Base-by-base conservation (phyloP, 192 early-diverging fungal genomes). In the Coemansia sp. region DNA sequence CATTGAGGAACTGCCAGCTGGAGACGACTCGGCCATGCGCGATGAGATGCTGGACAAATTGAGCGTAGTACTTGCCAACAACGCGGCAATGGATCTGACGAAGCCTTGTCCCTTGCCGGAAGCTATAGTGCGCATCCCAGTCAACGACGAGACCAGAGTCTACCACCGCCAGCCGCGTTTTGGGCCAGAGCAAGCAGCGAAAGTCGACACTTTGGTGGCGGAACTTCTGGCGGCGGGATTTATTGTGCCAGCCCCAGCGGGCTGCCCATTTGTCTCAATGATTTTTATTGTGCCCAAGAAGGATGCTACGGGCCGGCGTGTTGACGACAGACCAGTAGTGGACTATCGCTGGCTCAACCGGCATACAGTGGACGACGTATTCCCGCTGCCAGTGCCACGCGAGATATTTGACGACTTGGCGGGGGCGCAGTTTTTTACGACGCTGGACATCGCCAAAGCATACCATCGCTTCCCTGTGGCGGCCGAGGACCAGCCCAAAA, bases 211-310 rank as follows among this genome's bases (percentile, higher is more conserved):
- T 2, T 24, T 31, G 20, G 31, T 59, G 12, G 17, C 12, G 2
- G 17, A 37, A 8, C 25, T 59, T 8, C 58, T 59, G 9, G 17
- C 20, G 9, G 35, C 58, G 1, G 31, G 58, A 2, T 59, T 59
- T 15, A 59, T 59, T 15, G 14, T 8, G 31, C 58, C 39, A 24
- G 58, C 58, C 58, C 58, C 58, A 31, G 27, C 58, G 14, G 58
- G 58, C 39, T 40, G 37, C 39, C 39, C 17, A 1, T 59, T 40
- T 14, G 14, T 31, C 15, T 59, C 58, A 6, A 59, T 59, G 58
- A 25, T 59, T 24, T 59, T 59, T 32, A 22, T 59, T 6, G 14
- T 59, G 9, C 58, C 58, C 37, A 59, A 59, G 31, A 59, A 59
- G 32, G 58, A 59, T 32, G 35, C 39, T 41, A 19, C 10, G 20